A percentile compares a stretch with the other conserved stretches of the same genome.
These are phyloP conservation scores for Taiwanofungus camphoratus DNA, from an alignment of 1,284 basidiomycete genomes.

Conservation along the genomic window DNA sequence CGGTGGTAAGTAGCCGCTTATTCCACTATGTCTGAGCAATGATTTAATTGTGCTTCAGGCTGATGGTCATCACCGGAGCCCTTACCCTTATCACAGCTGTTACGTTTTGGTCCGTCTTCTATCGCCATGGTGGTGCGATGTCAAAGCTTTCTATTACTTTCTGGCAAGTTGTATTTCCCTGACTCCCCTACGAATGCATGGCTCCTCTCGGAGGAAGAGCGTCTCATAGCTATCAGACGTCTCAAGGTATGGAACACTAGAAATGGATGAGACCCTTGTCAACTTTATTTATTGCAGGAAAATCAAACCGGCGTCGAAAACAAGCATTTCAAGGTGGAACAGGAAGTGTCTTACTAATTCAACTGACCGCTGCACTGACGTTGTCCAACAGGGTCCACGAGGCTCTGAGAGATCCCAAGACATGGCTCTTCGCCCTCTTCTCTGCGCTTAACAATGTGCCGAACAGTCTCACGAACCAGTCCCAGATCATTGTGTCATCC, in stretches of 20 bases:
- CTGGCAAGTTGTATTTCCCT: conserved; percentile 59
- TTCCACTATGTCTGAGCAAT: not conserved
- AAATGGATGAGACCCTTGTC: not conserved
- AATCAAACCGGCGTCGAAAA: conserved; percentile 37
- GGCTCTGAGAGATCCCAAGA: conserved; percentile 59
- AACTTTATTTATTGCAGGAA: conserved; percentile 14
- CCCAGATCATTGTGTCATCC: conserved; percentile 55
- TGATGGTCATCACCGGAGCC: conserved; percentile 68
- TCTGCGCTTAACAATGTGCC: conserved; percentile 55
- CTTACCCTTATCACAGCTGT: conserved; percentile 51
- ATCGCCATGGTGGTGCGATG: not conserved
- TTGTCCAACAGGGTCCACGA: conserved; percentile 29
- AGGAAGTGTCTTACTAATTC: conserved; percentile 30
- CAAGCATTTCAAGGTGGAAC: conserved; percentile 34
- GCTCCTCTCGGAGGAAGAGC: conserved; percentile 61
- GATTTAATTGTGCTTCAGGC: conserved; percentile 24
- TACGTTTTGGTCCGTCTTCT: conserved; percentile 43
- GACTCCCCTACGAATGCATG: conserved; percentile 66
- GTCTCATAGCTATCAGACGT: conserved; percentile 57
- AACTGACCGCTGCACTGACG: too few relatives aligned
- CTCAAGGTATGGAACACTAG: conserved; percentile 43
- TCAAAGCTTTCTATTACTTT: not conserved
- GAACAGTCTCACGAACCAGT: conserved; percentile 66
- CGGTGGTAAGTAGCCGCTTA: conserved; percentile 37
- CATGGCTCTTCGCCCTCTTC: conserved; percentile 62